Evolutionary conservation across 75 land plant genomes (phyloP).

Genomic region (Cryptomeria japonica): DNA sequence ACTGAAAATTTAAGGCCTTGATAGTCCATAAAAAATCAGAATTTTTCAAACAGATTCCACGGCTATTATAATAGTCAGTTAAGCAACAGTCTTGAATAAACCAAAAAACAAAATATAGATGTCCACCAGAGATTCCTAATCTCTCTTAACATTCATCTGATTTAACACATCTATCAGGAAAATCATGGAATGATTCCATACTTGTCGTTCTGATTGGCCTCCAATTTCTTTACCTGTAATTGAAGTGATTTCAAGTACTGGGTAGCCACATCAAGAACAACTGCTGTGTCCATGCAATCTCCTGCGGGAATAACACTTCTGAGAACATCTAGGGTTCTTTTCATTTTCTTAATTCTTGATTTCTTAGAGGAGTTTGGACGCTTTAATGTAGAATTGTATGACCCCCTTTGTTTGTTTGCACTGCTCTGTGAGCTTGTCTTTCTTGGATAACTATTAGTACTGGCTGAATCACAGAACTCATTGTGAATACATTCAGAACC

Average conservation of each 20-base stretch:
- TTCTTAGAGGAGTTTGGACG: constrained; percentile 17
- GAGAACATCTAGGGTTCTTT: constrained; percentile 28
- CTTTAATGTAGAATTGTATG: neutral
- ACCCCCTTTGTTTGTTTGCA: neutral
- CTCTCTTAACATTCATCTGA: neutral
- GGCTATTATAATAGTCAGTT: neutral
- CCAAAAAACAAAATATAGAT: neutral
- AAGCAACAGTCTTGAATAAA: neutral
- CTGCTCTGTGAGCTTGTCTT: constrained; percentile 13
- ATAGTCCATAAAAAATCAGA: neutral
- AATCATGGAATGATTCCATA: neutral
- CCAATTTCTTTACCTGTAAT: constrained; percentile 58
- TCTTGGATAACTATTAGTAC: constrained; percentile 23
- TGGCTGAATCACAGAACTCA: constrained; percentile 7
- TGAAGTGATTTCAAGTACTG: constrained; percentile 65
- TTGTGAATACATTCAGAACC: neutral
- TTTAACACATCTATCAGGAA: neutral
- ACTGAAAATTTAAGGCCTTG: neutral
- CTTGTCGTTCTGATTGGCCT: constrained; percentile 9
- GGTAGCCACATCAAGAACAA: constrained; percentile 75
- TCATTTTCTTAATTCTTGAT: constrained; percentile 48
- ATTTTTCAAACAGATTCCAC: neutral
- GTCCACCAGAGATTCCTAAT: neutral
- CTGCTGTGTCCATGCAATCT: constrained; percentile 49
- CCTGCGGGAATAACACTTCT: constrained; percentile 66